phyloP scores from a whole-genome alignment of 768 basidiomycete genomes.

The Boletus speciosus region DNA sequence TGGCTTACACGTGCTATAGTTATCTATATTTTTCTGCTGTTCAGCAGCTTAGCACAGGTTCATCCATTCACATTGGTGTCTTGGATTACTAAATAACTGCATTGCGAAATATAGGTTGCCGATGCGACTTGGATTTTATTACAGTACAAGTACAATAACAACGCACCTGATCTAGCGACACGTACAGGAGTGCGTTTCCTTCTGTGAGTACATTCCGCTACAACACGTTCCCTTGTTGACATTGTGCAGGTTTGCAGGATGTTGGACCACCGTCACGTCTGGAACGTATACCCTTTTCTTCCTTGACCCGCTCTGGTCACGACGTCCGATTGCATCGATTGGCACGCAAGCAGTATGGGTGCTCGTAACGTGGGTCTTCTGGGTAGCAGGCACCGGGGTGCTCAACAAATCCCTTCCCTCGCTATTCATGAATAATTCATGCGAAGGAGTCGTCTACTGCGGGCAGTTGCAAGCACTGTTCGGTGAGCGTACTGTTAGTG shows the following conservation, averaged over 20 bases:
- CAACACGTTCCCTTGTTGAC: slow-evolving; percentile 4
- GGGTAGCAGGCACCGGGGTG: slow-evolving; percentile 54
- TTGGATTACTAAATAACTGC: slow-evolving; percentile 1
- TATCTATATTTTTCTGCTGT: slow-evolving; percentile 50
- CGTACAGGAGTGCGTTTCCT: slow-evolving; percentile 45
- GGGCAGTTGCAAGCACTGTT: slow-evolving; percentile 53
- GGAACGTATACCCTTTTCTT: slow-evolving; percentile 54
- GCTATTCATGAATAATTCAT: slow-evolving; percentile 39
- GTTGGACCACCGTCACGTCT: slow-evolving; percentile 58
- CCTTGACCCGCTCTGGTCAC: slow-evolving; percentile 57
- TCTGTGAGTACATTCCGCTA: slow-evolving; percentile 37
- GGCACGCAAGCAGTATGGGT: slow-evolving; percentile 61
- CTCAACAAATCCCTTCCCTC: slow-evolving; percentile 48
- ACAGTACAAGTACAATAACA: slow-evolving; percentile 51
- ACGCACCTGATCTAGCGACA: slow-evolving; percentile 46
- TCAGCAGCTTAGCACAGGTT: slow-evolving; percentile 48
- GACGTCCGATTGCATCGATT: slow-evolving; percentile 50
- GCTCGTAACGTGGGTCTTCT: slow-evolving; percentile 55
- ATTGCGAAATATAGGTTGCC: slow-evolving; percentile 38
- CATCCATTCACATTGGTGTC: neutral
- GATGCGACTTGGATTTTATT: slow-evolving; percentile 56
- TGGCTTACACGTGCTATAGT: slow-evolving; percentile 33
- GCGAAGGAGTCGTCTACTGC: slow-evolving; percentile 48
- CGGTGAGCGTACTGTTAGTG: slow-evolving; percentile 32
- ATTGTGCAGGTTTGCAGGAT: slow-evolving; percentile 48